phyloP scores from a whole-genome alignment of 1,284 basidiomycete species.

The Ceraceosorus bombacis region DNA sequence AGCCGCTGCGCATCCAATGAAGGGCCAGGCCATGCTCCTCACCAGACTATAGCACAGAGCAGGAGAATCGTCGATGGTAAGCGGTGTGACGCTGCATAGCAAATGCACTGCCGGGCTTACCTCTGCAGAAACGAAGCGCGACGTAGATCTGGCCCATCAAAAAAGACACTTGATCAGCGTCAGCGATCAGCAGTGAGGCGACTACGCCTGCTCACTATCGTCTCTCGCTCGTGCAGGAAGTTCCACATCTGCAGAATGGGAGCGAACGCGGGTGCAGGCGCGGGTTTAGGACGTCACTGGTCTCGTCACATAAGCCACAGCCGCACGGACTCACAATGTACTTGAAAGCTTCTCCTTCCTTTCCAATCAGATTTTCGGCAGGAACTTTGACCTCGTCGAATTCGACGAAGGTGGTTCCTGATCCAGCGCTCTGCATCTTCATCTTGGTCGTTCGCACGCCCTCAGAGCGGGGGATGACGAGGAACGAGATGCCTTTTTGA shows the following conservation, averaged over 20 bases:
- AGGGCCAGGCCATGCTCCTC: neutral
- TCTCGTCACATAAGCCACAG: too few species aligned
- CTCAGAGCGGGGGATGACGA: constrained; percentile 39
- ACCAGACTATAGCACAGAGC: neutral
- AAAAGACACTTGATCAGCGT: too few species aligned
- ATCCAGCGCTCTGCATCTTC: constrained; percentile 41
- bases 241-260: constrained; percentile 5
- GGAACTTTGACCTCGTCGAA: constrained; percentile 47
- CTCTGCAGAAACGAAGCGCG: constrained; percentile 28
- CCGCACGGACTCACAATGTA: constrained; percentile 12
- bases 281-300: too few species aligned
- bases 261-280: neutral
- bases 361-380: constrained; percentile 47
- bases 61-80: too few species aligned
- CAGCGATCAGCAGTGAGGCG: too few species aligned
- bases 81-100: too few species aligned
- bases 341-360: constrained; percentile 33
- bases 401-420: constrained; percentile 47
- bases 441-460: constrained; percentile 40
- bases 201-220: constrained; percentile 13
- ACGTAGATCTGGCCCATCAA: constrained; percentile 10
- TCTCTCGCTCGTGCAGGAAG: constrained; percentile 26
- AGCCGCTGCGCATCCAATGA: neutral
- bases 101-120: constrained; percentile 1
- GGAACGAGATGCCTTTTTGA: constrained; percentile 45